These are phyloP conservation scores for Ophiostoma sp. DNA, from an alignment of 2,329 filamentous ascomycete species.

Conservation along the genomic window DNA sequence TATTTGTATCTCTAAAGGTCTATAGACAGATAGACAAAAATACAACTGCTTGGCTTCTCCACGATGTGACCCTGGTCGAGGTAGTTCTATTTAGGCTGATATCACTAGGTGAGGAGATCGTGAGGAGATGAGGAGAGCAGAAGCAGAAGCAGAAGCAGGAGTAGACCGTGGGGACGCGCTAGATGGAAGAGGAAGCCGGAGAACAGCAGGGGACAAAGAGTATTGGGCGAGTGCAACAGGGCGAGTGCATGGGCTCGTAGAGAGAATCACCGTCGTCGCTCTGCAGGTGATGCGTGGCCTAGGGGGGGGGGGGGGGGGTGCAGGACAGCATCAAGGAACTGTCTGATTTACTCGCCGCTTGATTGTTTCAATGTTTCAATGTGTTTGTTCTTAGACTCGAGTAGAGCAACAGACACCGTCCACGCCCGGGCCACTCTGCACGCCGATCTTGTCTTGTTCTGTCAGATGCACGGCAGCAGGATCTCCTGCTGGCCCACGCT, in stretches of 20 bases:
- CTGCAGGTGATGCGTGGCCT: too few species aligned
- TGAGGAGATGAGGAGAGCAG: neutral
- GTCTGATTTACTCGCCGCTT: too few species aligned
- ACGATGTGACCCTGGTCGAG: neutral
- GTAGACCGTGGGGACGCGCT: neutral
- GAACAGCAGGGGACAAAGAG: neutral
- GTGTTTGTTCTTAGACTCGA: too few species aligned
- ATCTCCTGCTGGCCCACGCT: neutral
- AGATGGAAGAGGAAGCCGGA: neutral
- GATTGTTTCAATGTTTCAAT: too few species aligned
- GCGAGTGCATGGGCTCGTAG: too few species aligned
- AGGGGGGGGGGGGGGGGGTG: too few species aligned
- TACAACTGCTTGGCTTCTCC: neutral
- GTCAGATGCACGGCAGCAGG: neutral
- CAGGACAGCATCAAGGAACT: too few species aligned
- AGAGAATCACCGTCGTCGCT: too few species aligned
- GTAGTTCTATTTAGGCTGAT: slow-evolving; percentile 1
- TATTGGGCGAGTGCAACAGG: too few species aligned
- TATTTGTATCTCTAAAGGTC: too few species aligned
- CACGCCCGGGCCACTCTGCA: neutral
- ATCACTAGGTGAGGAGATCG: neutral
- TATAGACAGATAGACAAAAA: neutral
- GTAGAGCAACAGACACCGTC: too few species aligned
- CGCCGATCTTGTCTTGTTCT: slow-evolving; percentile 4
- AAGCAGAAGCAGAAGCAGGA: neutral